Percentiles rank a stretch among this genome's conserved stretches.
These are phyloP conservation scores for Trichoderma oligosporum DNA, from an alignment of 2,329 filamentous ascomycete genomes.

Conservation along the genomic window DNA sequence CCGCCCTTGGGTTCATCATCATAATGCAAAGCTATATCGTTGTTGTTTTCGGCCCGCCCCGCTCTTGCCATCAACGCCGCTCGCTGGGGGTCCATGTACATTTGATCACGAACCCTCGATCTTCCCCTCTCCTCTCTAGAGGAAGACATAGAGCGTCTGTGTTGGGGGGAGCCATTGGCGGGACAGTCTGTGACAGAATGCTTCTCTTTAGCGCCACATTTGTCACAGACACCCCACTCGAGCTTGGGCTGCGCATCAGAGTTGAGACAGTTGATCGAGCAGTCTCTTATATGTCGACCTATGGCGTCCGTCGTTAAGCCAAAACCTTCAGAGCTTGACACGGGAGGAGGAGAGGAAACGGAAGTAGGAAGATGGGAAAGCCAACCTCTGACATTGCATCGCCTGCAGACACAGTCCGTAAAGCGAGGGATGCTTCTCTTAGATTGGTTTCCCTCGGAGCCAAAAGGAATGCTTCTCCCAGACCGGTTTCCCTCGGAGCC, in stretches of 20 bases:
- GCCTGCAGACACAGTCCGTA: conserved; percentile 18
- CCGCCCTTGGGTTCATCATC: background rate
- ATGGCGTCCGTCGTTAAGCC: background rate
- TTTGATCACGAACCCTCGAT: background rate
- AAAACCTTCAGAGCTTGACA: background rate
- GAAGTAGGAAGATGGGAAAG: background rate
- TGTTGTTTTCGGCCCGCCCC: background rate
- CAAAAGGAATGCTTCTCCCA: background rate
- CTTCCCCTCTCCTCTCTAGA: background rate
- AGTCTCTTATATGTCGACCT: conserved; percentile 25
- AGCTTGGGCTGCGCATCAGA: no score
- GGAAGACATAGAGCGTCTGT: background rate
- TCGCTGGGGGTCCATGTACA: background rate
- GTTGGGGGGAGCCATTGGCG: background rate
- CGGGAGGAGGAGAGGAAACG: background rate
- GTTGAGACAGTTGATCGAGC: conserved; percentile 18
- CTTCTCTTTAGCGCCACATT: conserved; percentile 20
- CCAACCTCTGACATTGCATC: conserved; percentile 20
- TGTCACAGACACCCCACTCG: conserved; percentile 23
- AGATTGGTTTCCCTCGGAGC: background rate
- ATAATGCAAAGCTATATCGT: background rate
- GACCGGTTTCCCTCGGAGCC: background rate
- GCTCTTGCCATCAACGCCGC: background rate
- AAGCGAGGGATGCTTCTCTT: background rate
- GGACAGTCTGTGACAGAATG: conserved; percentile 22